phyloP scores from a whole-genome alignment of 2,329 filamentous ascomycete genomes.

The Trichoderma sp. region DNA sequence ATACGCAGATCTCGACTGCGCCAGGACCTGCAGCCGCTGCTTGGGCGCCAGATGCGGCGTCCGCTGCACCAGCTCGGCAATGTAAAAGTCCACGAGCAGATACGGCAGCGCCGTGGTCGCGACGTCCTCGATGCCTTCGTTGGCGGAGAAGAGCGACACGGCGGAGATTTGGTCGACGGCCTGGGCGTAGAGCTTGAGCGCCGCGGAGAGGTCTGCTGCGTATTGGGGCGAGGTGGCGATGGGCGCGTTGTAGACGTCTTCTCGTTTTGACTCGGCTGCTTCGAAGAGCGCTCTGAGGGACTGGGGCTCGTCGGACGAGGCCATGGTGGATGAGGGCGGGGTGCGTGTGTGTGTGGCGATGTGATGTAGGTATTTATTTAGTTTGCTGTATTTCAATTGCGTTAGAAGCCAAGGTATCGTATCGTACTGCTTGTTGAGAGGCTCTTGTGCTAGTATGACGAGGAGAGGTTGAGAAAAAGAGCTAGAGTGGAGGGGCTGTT shows the following conservation, averaged over 20 bases:
- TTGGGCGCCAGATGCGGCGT: conserved; percentile 54
- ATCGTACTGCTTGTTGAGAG: not conserved
- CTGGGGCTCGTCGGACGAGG: conserved; percentile 45
- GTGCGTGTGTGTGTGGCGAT: not conserved
- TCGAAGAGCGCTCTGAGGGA: conserved; percentile 54
- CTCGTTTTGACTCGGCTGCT: conserved; percentile 54
- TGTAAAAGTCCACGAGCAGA: conserved; percentile 72
- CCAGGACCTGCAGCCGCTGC: conserved; percentile 65
- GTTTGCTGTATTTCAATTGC: not conserved
- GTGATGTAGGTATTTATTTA: not conserved
- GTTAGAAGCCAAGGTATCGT: not conserved
- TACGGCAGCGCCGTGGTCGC: conserved; percentile 84
- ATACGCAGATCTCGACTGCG: conserved; percentile 67
- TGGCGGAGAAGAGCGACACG: conserved; percentile 83
- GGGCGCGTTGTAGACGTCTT: conserved; percentile 62
- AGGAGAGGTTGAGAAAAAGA: not conserved
- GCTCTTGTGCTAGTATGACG: not conserved
- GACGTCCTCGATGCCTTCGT: conserved; percentile 86
- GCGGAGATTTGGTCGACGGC: conserved; percentile 69
- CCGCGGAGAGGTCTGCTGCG: conserved; percentile 65
- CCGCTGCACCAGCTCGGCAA: conserved; percentile 78
- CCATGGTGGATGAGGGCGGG: conserved; percentile 2
- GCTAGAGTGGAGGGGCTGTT: not conserved
- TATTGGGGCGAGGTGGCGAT: conserved; percentile 67
- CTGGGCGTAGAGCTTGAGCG: conserved; percentile 71